phyloP scores from a whole-genome alignment of 2,329 filamentous ascomycete species.

The Tolypocladium tropicale region DNA sequence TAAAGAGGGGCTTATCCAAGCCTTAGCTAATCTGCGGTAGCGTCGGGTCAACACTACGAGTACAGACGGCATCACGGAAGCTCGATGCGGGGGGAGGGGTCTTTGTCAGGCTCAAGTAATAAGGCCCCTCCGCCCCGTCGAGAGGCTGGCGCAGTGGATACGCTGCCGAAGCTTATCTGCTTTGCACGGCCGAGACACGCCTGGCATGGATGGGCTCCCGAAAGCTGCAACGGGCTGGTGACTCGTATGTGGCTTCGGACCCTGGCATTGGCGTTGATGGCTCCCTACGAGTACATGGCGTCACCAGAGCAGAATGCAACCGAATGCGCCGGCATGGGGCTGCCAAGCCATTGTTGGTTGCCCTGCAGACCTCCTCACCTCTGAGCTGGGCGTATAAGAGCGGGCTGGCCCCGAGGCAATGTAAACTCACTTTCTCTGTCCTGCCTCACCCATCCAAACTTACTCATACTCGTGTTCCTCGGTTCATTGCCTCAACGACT shows the following conservation, averaged over 20 bases:
- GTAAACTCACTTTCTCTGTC: neutral
- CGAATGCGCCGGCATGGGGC: neutral
- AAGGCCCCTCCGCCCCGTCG: neutral
- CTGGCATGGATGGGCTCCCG: neutral
- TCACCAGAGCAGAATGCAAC: neutral
- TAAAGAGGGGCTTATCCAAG: neutral
- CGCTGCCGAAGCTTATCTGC: neutral
- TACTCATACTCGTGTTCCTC: neutral
- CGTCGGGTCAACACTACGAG: neutral
- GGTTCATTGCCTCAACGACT: neutral
- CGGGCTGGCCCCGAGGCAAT: neutral
- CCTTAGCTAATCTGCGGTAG: neutral
- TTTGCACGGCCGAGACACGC: neutral
- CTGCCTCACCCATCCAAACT: neutral
- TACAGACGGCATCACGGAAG: neutral
- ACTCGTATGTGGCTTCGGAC: too few species aligned
- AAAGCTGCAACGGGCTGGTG: neutral
- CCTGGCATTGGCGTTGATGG: neutral
- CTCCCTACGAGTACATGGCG: neutral
- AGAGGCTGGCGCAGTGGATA: neutral
- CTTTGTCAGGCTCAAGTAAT: neutral
- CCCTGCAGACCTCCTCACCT: neutral
- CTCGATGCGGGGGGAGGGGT: constrained; percentile 1
- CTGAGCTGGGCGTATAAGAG: neutral
- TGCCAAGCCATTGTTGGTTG: too few species aligned